A percentile compares a stretch with the other conserved stretches of the same genome.
These are phyloP conservation scores for Monosporascus sp. DNA, from an alignment of 2,329 filamentous ascomycete species.

Conservation along the genomic window DNA sequence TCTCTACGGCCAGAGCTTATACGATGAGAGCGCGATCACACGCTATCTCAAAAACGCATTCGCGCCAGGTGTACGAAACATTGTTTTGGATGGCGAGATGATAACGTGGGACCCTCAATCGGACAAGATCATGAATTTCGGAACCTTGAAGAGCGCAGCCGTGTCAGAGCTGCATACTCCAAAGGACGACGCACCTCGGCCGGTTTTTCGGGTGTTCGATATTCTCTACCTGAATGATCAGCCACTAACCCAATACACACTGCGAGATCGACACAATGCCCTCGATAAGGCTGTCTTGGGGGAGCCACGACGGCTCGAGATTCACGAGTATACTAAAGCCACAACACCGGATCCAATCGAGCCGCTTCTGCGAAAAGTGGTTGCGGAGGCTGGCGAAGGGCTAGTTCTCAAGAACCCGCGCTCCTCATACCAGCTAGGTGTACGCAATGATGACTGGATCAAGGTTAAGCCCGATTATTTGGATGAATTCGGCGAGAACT, in stretches of 20 bases:
- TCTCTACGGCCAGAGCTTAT: slow-evolving; percentile 74
- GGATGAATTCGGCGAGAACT: slow-evolving; percentile 87
- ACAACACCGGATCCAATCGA: slow-evolving; percentile 69
- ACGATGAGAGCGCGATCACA: slow-evolving; percentile 73
- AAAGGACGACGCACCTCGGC: slow-evolving; percentile 58
- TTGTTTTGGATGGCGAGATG: slow-evolving; percentile 97
- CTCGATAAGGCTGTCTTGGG: slow-evolving; percentile 65
- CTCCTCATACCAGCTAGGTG: slow-evolving; percentile 80
- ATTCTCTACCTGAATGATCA: slow-evolving; percentile 82
- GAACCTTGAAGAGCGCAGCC: slow-evolving; percentile 87
- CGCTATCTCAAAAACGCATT: slow-evolving; percentile 76
- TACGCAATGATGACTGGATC: slow-evolving; percentile 92
- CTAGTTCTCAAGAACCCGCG: slow-evolving; percentile 90
- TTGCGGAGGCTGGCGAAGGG: slow-evolving; percentile 83
- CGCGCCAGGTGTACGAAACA: slow-evolving; percentile 67
- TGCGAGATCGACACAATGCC: slow-evolving; percentile 73
- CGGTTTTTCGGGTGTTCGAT: slow-evolving; percentile 83
- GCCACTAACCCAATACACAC: slow-evolving; percentile 72
- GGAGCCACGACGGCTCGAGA: slow-evolving; percentile 72
- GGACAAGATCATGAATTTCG: slow-evolving; percentile 83
- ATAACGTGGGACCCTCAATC: slow-evolving; percentile 90
- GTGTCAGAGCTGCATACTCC: slow-evolving; percentile 72
- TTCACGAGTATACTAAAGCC: slow-evolving; percentile 67
- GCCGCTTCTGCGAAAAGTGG: slow-evolving; percentile 69
- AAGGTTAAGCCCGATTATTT: slow-evolving; percentile 99